phyloP scores from a whole-genome alignment of 2,329 filamentous ascomycete genomes.

The Metarhizium guizhouense region DNA sequence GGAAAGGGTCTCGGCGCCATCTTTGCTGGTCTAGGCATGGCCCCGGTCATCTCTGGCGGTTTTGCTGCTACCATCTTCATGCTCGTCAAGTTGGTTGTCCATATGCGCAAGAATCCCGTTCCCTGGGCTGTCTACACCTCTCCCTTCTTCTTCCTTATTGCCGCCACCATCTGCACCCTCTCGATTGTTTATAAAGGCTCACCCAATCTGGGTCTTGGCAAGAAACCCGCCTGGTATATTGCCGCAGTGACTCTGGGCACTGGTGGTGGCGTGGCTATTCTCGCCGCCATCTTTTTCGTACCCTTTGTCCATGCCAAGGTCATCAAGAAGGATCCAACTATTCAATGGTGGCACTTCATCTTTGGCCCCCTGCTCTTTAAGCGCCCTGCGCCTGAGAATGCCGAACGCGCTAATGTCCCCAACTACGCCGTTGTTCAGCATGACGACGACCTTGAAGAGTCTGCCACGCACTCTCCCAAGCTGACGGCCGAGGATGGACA shows the following conservation, averaged over 20 bases:
- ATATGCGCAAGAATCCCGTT: slow-evolving; percentile 61
- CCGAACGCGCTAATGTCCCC: slow-evolving; percentile 51
- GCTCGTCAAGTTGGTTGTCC: slow-evolving; percentile 57
- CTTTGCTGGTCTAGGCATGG: slow-evolving; percentile 63
- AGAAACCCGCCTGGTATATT: slow-evolving; percentile 61
- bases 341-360: slow-evolving; percentile 56
- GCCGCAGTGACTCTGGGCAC: slow-evolving; percentile 56
- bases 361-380: slow-evolving; percentile 55
- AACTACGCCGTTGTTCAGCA: slow-evolving; percentile 73
- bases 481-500: slow-evolving; percentile 21
- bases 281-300: slow-evolving; percentile 63
- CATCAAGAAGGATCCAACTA: slow-evolving; percentile 56
- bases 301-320: slow-evolving; percentile 59
- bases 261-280: slow-evolving; percentile 48
- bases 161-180: slow-evolving; percentile 64
- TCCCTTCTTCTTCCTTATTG: slow-evolving; percentile 70
- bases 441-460: slow-evolving; percentile 37
- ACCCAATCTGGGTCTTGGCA: slow-evolving; percentile 53
- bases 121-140: slow-evolving; percentile 65
- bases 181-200: slow-evolving; percentile 78
- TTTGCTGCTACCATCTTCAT: slow-evolving; percentile 61
- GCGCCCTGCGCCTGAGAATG: slow-evolving; percentile 45
- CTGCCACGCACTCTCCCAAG: slow-evolving; percentile 21
- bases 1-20: slow-evolving; percentile 64
- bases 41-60: slow-evolving; percentile 54